Evolutionary conservation across 257 asterid species (phyloP).

Genomic region (Jacaranda mimosifolia): DNA sequence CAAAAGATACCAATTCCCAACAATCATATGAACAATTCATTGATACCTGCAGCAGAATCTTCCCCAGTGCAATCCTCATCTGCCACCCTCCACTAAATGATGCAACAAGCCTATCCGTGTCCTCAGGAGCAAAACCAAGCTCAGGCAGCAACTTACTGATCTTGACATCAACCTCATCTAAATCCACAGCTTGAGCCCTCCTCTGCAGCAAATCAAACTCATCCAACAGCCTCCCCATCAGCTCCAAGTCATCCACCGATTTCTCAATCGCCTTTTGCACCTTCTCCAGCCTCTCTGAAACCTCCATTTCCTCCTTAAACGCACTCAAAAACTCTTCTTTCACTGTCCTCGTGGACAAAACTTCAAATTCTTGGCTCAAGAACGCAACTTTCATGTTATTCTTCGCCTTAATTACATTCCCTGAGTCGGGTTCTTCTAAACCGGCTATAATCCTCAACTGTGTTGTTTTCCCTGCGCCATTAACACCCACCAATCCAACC

Average conservation of each 20-base stretch:
- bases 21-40: background rate
- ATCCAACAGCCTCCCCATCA: slow-evolving; percentile 97
- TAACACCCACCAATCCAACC: slow-evolving; percentile 95
- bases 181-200: slow-evolving; percentile 95
- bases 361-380: slow-evolving; percentile 96
- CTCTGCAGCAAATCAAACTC: slow-evolving; percentile 98
- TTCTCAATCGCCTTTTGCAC: slow-evolving; percentile 96
- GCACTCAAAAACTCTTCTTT: slow-evolving; percentile 93
- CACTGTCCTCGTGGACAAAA: slow-evolving; percentile 76
- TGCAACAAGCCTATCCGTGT: slow-evolving; percentile 92
- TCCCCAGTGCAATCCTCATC: slow-evolving; percentile 99
- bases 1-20: slow-evolving; percentile 19
- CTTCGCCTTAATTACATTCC: slow-evolving; percentile 90
- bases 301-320: slow-evolving; percentile 97
- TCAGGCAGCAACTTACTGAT: slow-evolving; percentile 93
- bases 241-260: slow-evolving; percentile 88
- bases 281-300: slow-evolving; percentile 81
- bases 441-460: slow-evolving; percentile 93
- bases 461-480: slow-evolving; percentile 98
- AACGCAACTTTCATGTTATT: slow-evolving; percentile 79
- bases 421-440: slow-evolving; percentile 88
- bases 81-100: slow-evolving; percentile 99
- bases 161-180: slow-evolving; percentile 89
- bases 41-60: slow-evolving; percentile 92
- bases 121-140: slow-evolving; percentile 90